phyloP scores from a whole-genome alignment of 2,329 filamentous ascomycete species.

The Hypoxylon sp. region DNA sequence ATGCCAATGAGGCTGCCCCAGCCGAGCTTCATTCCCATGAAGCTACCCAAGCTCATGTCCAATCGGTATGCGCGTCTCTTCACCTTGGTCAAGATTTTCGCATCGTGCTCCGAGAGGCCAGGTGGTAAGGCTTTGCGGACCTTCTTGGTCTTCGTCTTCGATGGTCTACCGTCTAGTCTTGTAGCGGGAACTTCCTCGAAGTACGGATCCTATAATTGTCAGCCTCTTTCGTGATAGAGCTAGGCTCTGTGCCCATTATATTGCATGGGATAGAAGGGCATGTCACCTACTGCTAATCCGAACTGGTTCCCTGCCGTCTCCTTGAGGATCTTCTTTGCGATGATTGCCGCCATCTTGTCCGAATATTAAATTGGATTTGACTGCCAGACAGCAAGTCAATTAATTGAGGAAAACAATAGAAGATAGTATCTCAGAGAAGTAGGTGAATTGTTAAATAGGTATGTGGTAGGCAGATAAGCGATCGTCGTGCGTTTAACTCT shows the following conservation, averaged over 20 bases:
- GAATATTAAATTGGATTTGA: neutral
- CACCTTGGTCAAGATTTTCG: slow-evolving; percentile 84
- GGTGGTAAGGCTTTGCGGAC: slow-evolving; percentile 86
- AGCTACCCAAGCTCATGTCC: slow-evolving; percentile 86
- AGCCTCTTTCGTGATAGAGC: slow-evolving; percentile 51
- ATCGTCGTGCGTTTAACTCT: slow-evolving; percentile 5
- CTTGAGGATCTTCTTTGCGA: slow-evolving; percentile 69
- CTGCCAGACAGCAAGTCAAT: slow-evolving; percentile 1
- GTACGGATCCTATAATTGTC: slow-evolving; percentile 80
- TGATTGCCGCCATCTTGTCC: slow-evolving; percentile 64
- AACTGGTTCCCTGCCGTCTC: slow-evolving; percentile 70
- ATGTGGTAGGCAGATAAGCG: slow-evolving; percentile 7
- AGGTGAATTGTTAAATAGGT: slow-evolving; percentile 9
- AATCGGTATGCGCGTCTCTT: slow-evolving; percentile 87
- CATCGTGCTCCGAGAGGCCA: slow-evolving; percentile 87
- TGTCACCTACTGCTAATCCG: slow-evolving; percentile 64
- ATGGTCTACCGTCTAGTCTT: slow-evolving; percentile 73
- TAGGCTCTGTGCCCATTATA: neutral
- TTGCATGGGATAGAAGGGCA: slow-evolving; percentile 45
- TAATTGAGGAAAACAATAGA: neutral
- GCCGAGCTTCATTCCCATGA: slow-evolving; percentile 86
- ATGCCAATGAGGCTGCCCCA: slow-evolving; percentile 90
- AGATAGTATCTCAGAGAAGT: neutral
- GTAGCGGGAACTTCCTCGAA: slow-evolving; percentile 86
- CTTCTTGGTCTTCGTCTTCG: slow-evolving; percentile 78